Conservation (phyloP, 129 eudicot species). For the Tanacetum coccineum region DNA sequence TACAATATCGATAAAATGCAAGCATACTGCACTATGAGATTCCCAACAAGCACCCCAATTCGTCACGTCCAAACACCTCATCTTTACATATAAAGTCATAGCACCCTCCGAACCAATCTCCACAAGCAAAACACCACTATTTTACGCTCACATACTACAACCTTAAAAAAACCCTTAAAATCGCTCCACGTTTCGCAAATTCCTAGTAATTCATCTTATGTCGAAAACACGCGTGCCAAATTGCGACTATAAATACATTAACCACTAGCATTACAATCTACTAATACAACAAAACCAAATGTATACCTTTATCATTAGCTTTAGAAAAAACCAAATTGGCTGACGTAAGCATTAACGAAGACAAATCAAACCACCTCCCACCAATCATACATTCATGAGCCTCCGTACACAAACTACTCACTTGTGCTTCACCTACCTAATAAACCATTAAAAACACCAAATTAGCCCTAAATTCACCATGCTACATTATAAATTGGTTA, state of each 20-base stretch:
- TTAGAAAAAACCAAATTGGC: constrained; percentile 77
- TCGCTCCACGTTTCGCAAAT: not conserved
- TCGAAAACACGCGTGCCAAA: too few species aligned
- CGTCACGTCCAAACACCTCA: not conserved
- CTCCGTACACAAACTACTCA: constrained; percentile 57
- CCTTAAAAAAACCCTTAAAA: not conserved
- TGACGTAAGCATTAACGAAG: constrained; percentile 74
- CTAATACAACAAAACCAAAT: too few species aligned
- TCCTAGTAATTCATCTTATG: too few species aligned
- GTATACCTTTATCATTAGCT: constrained; percentile 69
- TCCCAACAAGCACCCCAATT: not conserved
- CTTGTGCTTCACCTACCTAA: constrained; percentile 44
- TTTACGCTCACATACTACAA: constrained; percentile 1
- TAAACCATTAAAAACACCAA: too few species aligned
- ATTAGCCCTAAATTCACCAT: too few species aligned
- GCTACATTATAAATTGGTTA: too few species aligned
- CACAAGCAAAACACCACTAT: not conserved
- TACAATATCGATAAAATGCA: not conserved
- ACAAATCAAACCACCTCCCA: constrained; percentile 82
- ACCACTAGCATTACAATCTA: too few species aligned
- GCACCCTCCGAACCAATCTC: not conserved
- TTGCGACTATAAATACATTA: too few species aligned
- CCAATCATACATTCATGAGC: constrained; percentile 72
- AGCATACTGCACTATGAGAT: too few species aligned
- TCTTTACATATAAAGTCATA: not conserved